These are phyloP conservation scores for Lanmaoa rubissima DNA, from an alignment of 768 basidiomycete species.

Conservation along the genomic window DNA sequence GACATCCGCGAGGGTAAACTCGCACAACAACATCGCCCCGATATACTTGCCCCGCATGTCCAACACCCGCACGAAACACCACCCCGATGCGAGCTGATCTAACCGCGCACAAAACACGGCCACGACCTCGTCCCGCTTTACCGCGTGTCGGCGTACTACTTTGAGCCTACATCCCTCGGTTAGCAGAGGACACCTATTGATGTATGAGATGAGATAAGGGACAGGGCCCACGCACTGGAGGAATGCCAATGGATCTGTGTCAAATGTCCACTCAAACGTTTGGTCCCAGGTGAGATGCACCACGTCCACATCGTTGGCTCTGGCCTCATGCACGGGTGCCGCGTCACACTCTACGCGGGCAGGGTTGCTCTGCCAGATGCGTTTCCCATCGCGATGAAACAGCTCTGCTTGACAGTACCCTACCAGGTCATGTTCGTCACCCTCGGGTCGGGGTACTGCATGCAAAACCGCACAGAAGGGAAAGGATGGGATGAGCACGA, in stretches of 20 bases:
- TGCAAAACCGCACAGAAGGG: not conserved
- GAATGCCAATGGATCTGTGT: slow-evolving; percentile 51
- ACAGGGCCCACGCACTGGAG: slow-evolving; percentile 38
- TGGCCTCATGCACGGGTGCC: slow-evolving; percentile 15
- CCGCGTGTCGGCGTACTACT: slow-evolving; percentile 35
- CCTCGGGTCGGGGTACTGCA: slow-evolving; percentile 47
- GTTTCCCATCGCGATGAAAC: slow-evolving; percentile 38
- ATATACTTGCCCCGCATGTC: slow-evolving; percentile 46
- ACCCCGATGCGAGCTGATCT: slow-evolving; percentile 44
- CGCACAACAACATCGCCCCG: slow-evolving; percentile 30
- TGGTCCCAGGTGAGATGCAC: slow-evolving; percentile 42
- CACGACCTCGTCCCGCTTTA: slow-evolving; percentile 44
- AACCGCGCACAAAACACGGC: slow-evolving; percentile 55
- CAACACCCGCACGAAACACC: slow-evolving; percentile 50
- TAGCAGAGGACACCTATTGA: not conserved
- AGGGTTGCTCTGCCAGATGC: slow-evolving; percentile 44
- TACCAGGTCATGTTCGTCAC: slow-evolving; percentile 34
- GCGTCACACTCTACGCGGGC: slow-evolving; percentile 33
- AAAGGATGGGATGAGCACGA: not conserved
- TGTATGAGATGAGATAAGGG: not conserved
- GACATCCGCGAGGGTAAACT: slow-evolving; percentile 18
- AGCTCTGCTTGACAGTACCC: slow-evolving; percentile 48
- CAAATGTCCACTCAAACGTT: slow-evolving; percentile 51
- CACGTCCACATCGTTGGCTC: not conserved
- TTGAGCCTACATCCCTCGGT: slow-evolving; percentile 5